Evolutionary conservation across 2,329 filamentous ascomycete species (phyloP).

Genomic region (Helicocarpus griseus): DNA sequence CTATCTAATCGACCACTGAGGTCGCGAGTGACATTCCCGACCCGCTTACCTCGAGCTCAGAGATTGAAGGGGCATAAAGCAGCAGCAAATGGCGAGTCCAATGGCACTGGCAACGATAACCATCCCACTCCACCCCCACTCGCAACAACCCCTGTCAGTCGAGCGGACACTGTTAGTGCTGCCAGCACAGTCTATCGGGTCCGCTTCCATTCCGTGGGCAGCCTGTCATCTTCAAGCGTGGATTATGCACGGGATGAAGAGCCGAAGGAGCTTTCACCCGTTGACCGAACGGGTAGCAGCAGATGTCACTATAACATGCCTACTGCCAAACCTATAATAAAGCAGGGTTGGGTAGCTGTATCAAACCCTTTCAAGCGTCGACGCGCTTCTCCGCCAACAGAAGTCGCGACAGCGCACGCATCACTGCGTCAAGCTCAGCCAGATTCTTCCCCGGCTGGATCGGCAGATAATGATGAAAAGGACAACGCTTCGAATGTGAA

Average conservation of each 20-base stretch:
- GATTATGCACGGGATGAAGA: conserved; percentile 26
- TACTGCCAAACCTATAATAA: conserved; percentile 21
- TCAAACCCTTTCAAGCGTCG: conserved; percentile 50
- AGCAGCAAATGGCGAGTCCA: conserved; percentile 3
- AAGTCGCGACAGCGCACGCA: conserved; percentile 49
- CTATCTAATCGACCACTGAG: conserved; percentile 28
- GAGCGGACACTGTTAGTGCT: conserved; percentile 52
- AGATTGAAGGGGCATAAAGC: conserved; percentile 4
- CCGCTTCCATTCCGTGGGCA: conserved; percentile 48
- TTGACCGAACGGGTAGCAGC: conserved; percentile 8
- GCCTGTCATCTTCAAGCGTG: conserved; percentile 36
- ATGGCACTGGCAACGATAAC: conserved; percentile 12
- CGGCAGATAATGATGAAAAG: conserved; percentile 24
- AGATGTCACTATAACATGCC: conserved; percentile 24
- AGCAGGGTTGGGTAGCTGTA: conserved; percentile 40
- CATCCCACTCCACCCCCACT: conserved; percentile 36
- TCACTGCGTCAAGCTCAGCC: conserved; percentile 23
- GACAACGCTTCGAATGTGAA: conserved; percentile 36
- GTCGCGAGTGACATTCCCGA: conserved; percentile 22
- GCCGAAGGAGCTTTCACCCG: conserved; percentile 15
- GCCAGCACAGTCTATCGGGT: conserved; percentile 56
- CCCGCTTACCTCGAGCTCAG: conserved; percentile 1
- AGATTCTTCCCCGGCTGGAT: neutral
- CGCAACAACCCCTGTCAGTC: conserved; percentile 47
- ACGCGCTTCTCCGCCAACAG: conserved; percentile 48